phyloP scores from a whole-genome alignment of 2,329 filamentous ascomycete genomes.

The Erysiphe pulchra region DNA sequence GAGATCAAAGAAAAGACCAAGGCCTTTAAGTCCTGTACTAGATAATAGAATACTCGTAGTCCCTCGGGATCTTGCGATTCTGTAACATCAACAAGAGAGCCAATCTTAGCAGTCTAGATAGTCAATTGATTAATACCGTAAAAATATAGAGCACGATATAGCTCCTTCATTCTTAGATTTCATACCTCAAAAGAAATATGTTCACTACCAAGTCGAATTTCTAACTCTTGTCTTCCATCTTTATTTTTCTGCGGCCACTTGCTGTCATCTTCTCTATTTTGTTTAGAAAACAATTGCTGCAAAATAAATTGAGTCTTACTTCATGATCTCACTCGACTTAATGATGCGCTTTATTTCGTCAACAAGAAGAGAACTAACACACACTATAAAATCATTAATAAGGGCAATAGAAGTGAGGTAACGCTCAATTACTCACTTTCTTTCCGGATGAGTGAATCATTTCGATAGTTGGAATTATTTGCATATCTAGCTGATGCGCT shows the following conservation, averaged over 20 bases:
- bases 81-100: conserved; percentile 85
- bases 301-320: conserved; percentile 26
- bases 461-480: conserved; percentile 98
- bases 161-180: neutral
- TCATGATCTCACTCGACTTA: conserved; percentile 90
- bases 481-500: conserved; percentile 90
- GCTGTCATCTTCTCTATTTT: conserved; percentile 67
- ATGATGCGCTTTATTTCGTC: conserved; percentile 94
- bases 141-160: neutral
- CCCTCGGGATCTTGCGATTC: conserved; percentile 92
- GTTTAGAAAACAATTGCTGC: conserved; percentile 8
- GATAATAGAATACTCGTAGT: conserved; percentile 90
- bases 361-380: conserved; percentile 71
- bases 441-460: conserved; percentile 96
- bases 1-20: conserved; percentile 90
- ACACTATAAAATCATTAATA: conserved; percentile 36
- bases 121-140: neutral
- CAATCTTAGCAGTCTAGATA: conserved; percentile 79
- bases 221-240: conserved; percentile 85
- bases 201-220: conserved; percentile 79
- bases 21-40: conserved; percentile 91
- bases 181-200: conserved; percentile 94
- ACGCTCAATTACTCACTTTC: conserved; percentile 44
- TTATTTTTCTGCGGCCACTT: conserved; percentile 99
- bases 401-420: neutral